Percentiles rank a stretch among this genome's conserved stretches.
These are phyloP conservation scores for Backusella circina DNA, from an alignment of 192 early-diverging fungal genomes.

Conservation along the genomic window DNA sequence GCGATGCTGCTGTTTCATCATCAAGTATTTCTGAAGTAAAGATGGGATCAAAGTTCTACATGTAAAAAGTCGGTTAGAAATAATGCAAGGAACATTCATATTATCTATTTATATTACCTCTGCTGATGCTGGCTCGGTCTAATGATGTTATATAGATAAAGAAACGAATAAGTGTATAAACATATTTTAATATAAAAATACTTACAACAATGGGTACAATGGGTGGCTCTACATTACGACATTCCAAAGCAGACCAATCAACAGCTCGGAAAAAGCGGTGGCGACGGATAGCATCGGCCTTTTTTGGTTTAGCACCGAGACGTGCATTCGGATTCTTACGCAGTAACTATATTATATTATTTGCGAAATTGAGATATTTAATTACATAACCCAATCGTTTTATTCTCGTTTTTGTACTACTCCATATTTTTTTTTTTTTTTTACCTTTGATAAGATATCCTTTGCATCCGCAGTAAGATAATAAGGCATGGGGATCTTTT, in stretches of 20 bases:
- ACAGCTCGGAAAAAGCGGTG: constrained; percentile 74
- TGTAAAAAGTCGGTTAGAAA: background rate
- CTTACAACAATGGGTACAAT: constrained; percentile 60
- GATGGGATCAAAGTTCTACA: constrained; percentile 11
- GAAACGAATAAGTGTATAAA: background rate
- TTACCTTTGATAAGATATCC: constrained; percentile 69
- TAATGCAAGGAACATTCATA: background rate
- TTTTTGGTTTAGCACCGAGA: constrained; percentile 43
- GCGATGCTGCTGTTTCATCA: background rate
- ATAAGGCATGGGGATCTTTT: constrained; percentile 74
- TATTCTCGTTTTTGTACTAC: background rate
- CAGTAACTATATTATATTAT: constrained; percentile 46
- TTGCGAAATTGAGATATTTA: too few species aligned
- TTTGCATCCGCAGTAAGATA: constrained; percentile 75
- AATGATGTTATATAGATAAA: background rate
- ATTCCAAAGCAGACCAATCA: constrained; percentile 58
- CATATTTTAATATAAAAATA: background rate
- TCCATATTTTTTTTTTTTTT: constrained; percentile 12
- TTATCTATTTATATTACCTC: background rate
- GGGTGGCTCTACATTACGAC: constrained; percentile 57
- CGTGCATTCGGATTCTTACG: constrained; percentile 50
- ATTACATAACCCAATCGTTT: constrained; percentile 32
- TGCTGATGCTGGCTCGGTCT: constrained; percentile 14
- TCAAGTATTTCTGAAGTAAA: background rate
- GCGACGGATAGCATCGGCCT: constrained; percentile 40